Conservation (phyloP, 2,329 filamentous ascomycete species). For the Venturia nashicola region DNA sequence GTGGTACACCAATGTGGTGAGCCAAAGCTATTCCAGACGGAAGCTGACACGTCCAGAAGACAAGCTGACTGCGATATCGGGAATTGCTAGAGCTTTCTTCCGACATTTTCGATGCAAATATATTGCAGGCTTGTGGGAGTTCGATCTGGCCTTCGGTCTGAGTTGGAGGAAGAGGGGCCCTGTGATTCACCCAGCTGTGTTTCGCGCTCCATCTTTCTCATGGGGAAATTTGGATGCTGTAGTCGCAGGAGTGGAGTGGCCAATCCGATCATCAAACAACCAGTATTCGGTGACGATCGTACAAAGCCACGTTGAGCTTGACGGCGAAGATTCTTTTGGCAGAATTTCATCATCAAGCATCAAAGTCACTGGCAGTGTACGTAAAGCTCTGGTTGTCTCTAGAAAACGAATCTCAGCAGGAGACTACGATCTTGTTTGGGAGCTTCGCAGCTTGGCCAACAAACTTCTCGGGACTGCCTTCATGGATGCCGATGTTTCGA, state of each 20-base stretch:
- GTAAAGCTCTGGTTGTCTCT: slow-evolving; percentile 2
- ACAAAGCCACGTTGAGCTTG: slow-evolving; percentile 4
- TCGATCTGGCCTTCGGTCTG: slow-evolving; percentile 5
- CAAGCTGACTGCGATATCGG: slow-evolving; percentile 10
- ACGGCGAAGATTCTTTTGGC: slow-evolving; percentile 6
- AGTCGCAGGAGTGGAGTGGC: slow-evolving; percentile 8
- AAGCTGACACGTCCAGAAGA: slow-evolving; percentile 9
- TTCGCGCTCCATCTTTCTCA: slow-evolving; percentile 8
- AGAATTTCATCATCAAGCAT: slow-evolving; percentile 4
- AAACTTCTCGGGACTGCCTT: slow-evolving; percentile 10
- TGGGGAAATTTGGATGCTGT: slow-evolving; percentile 9
- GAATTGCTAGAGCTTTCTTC: slow-evolving; percentile 9
- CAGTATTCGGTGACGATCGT: background rate
- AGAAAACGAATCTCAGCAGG: slow-evolving; percentile 6
- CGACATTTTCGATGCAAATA: slow-evolving; percentile 9
- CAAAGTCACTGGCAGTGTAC: background rate
- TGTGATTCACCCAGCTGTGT: background rate
- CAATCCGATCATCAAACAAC: background rate
- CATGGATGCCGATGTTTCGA: slow-evolving; percentile 8
- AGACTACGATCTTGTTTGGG: slow-evolving; percentile 7
- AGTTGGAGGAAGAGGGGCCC: slow-evolving; percentile 7
- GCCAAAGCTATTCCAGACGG: slow-evolving; percentile 10
- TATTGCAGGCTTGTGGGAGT: slow-evolving; percentile 9
- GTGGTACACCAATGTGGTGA: slow-evolving; percentile 10
- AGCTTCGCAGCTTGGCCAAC: background rate